A percentile compares a stretch with the other conserved stretches of the same genome.
Conservation (phyloP, 345 rosid species). For the Populus nigra region DNA sequence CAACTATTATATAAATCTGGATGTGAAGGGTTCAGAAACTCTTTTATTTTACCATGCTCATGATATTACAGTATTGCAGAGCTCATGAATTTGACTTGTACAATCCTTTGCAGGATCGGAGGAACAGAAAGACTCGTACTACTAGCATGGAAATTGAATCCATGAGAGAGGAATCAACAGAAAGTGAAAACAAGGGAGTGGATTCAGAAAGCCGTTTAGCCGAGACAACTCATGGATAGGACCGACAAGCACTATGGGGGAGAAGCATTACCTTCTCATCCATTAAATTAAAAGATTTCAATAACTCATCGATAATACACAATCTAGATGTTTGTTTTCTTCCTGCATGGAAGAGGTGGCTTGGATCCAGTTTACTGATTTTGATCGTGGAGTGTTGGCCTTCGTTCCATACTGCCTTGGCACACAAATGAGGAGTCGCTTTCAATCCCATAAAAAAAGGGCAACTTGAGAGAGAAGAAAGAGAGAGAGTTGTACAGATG, state of each 20-base stretch:
- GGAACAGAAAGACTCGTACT: constrained; percentile 65
- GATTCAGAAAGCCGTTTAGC: constrained; percentile 33
- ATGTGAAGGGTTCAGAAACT: neutral
- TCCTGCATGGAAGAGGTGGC: neutral
- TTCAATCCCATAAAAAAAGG: neutral
- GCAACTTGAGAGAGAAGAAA: neutral
- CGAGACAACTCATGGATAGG: constrained; percentile 38
- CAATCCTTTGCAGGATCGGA: constrained; percentile 58
- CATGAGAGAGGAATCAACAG: constrained; percentile 59
- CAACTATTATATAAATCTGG: neutral
- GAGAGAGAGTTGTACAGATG: constrained; percentile 9
- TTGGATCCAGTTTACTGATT: neutral
- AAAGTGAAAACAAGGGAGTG: constrained; percentile 35
- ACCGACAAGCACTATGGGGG: constrained; percentile 18
- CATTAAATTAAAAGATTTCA: constrained; percentile 11
- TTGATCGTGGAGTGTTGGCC: neutral
- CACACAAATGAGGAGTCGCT: neutral
- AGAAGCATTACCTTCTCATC: constrained; percentile 10
- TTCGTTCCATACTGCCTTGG: neutral
- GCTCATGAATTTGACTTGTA: neutral
- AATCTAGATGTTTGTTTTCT: constrained; percentile 14
- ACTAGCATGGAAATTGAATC: constrained; percentile 74
- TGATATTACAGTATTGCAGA: neutral
- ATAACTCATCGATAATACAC: constrained; percentile 10
- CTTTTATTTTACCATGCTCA: neutral